phyloP scores from a whole-genome alignment of 2,329 filamentous ascomycete species.

The Chaetomiaceae sp. region DNA sequence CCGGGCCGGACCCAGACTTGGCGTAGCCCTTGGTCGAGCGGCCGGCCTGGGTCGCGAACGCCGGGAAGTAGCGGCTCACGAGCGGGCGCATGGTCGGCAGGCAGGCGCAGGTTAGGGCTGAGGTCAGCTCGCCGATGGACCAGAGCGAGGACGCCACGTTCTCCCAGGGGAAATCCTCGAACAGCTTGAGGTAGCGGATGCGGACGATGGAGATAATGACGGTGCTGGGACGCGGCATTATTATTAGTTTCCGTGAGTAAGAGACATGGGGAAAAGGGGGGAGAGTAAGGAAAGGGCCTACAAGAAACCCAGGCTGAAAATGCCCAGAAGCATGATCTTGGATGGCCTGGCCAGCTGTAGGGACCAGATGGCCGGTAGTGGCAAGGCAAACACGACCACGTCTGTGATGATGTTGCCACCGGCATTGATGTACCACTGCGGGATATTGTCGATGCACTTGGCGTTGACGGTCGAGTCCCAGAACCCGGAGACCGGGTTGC shows the following conservation, averaged over 20 bases:
- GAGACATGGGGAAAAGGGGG: not conserved
- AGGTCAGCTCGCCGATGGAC: conserved; percentile 34
- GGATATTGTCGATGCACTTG: conserved; percentile 30
- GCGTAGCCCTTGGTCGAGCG: conserved; percentile 1
- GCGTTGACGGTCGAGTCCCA: conserved; percentile 27
- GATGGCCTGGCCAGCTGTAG: conserved; percentile 32
- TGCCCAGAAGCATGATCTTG: conserved; percentile 30
- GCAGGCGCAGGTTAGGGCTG: conserved; percentile 34
- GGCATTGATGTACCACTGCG: conserved; percentile 34
- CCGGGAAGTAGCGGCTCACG: conserved; percentile 18
- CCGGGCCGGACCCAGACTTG: not conserved
- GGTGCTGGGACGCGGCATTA: conserved; percentile 23
- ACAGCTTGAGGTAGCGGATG: conserved; percentile 32
- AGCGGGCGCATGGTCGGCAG: conserved; percentile 31
- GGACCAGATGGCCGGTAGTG: conserved; percentile 32
- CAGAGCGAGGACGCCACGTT: conserved; percentile 33
- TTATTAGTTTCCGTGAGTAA: not conserved
- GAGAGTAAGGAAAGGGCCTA: conserved; percentile 18
- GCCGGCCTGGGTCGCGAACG: conserved; percentile 6
- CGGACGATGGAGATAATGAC: conserved; percentile 35
- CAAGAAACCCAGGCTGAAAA: conserved; percentile 37
- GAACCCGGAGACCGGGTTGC: conserved; percentile 32
- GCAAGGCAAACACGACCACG: conserved; percentile 33
- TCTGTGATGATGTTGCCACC: conserved; percentile 37
- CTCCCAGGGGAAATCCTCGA: conserved; percentile 34